These are phyloP conservation scores for Penicillium brevicompactum DNA, from an alignment of 2,329 filamentous ascomycete species.

Conservation along the genomic window DNA sequence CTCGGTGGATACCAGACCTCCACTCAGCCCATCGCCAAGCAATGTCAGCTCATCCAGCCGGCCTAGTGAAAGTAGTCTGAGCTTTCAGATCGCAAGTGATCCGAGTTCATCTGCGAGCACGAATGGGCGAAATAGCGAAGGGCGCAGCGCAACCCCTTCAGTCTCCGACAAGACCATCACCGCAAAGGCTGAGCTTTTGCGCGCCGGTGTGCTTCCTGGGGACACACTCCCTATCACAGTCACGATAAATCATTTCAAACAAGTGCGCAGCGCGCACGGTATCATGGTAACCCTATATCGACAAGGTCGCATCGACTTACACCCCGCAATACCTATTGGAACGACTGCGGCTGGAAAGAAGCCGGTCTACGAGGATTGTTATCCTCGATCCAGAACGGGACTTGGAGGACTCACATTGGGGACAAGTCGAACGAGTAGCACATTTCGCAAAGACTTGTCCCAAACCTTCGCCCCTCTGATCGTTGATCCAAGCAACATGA, in stretches of 20 bases:
- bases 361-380: constrained; percentile 77
- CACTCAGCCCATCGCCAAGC: constrained; percentile 59
- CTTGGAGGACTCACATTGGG: constrained; percentile 84
- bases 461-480: constrained; percentile 88
- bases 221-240: constrained; percentile 80
- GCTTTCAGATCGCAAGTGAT: constrained; percentile 55
- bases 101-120: constrained; percentile 43
- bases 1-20: constrained; percentile 40
- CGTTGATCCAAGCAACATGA: constrained; percentile 77
- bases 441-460: constrained; percentile 93
- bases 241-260: constrained; percentile 82
- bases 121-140: constrained; percentile 49
- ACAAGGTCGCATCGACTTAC: constrained; percentile 85
- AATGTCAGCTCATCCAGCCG: constrained; percentile 72
- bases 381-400: constrained; percentile 83
- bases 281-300: constrained; percentile 92
- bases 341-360: constrained; percentile 67
- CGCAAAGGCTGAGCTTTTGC: constrained; percentile 78
- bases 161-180: constrained; percentile 78
- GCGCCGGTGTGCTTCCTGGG: constrained; percentile 81
- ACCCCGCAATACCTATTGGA: constrained; percentile 62
- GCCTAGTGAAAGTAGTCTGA: constrained; percentile 65
- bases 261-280: constrained; percentile 86
- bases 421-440: constrained; percentile 80
- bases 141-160: constrained; percentile 53